Base-by-base conservation (phyloP, 139 green algal genomes). In the Yamagishiella unicocca region DNA sequence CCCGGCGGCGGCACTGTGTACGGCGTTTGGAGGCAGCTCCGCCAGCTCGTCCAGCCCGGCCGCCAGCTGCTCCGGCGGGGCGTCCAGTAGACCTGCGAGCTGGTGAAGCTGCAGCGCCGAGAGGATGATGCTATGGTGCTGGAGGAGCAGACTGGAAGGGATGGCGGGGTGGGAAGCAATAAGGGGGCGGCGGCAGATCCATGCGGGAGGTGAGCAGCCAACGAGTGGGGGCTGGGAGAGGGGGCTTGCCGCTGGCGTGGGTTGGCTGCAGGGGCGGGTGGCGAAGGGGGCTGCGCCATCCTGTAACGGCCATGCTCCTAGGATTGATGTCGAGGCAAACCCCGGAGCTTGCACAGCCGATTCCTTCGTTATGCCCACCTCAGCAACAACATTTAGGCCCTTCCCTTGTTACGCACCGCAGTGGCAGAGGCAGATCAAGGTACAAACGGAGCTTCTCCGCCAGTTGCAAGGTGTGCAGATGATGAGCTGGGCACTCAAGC, bases 81-180 rank as follows among this genome's bases (percentile, higher is more conserved):
- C 25, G 45, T 80, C 45, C 2, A 80, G 45, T 27, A 80, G 45
- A 2, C 25, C 29, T 0, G 27, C 43, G n/a, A 80, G 72, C 43
- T 45, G 72, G 8, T 22, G 43, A 4, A 80, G 72, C 27, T 43
- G 72, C 2, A 80, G 72, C 2, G 45, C 43, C 8, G 72, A 62
- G 10, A 80, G 45, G 17, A 46, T 25, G 43, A 80, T 62, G 72
- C 72, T 64, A 31, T 80, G 72, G 4, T 80, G 72, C 1, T 80
- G 72, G 10, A 80, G 72, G 27, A 80, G 72, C 72, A 80, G 72
- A 25, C 72, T 80, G 42, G 70, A n/a, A 58, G 50, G 50, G 50
- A 58, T 17, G 50, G 50, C 12, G 50, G 50, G 17, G 50, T 17
- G 50, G 50, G 50, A 58, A n/a, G n/a, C n/a, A n/a, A n/a, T n/a